A percentile compares a stretch with the other conserved stretches of the same genome.
These are phyloP conservation scores for Patellifolia procumbens DNA, from an alignment of 179 eudicot genomes.

Conservation along the genomic window DNA sequence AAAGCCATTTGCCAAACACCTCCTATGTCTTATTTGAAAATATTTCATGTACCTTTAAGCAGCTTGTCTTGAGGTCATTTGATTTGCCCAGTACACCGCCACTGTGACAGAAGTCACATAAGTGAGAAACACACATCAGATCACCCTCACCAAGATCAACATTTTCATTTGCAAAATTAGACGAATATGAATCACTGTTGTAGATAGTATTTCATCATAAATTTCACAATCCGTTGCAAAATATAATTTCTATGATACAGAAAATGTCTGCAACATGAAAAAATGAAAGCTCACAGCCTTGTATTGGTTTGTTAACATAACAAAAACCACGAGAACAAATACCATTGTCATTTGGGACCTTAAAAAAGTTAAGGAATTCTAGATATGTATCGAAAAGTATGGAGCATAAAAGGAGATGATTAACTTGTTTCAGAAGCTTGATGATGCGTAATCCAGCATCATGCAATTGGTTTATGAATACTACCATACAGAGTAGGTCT, in stretches of 20 bases:
- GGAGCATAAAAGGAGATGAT: not conserved
- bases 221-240: not conserved
- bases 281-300: not conserved
- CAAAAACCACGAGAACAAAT: not conserved
- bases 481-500: not conserved
- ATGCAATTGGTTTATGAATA: not conserved
- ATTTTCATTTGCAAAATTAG: not conserved
- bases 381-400: not conserved
- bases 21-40: no score
- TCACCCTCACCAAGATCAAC: no score
- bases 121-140: no score
- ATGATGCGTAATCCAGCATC: not conserved
- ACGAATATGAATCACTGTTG: not conserved
- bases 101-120: no score
- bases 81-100: no score
- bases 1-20: no score
- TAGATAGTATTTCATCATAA: not conserved
- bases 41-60: no score
- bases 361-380: no score
- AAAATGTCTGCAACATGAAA: no score
- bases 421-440: not conserved
- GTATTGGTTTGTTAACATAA: not conserved
- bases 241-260: not conserved
- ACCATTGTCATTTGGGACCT: not conserved
- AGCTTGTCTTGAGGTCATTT: no score